Evolutionary conservation across 352 stramenopile species (phyloP).

Genomic region (Phytopythium litorale): DNA sequence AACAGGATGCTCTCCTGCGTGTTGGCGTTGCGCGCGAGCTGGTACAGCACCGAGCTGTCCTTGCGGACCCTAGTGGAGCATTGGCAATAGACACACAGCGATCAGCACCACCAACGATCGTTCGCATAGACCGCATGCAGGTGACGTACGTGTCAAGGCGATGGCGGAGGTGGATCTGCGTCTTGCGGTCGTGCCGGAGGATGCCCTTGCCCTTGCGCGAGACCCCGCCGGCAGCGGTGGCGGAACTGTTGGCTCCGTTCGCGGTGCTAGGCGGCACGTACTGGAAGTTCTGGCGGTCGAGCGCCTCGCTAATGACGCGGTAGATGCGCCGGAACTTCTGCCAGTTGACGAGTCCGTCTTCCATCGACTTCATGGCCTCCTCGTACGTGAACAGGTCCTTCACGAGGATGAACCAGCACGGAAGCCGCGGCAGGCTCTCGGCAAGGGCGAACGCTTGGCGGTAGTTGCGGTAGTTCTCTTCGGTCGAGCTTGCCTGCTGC

Average conservation of each 20-base stretch:
- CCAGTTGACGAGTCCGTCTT: conserved; percentile 84
- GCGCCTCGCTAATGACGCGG: conserved; percentile 69
- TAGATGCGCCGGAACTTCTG: conserved; percentile 85
- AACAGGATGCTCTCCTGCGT: conserved; percentile 88
- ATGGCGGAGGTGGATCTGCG: conserved; percentile 67
- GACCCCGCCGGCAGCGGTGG: conserved; percentile 23
- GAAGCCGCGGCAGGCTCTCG: conserved; percentile 70
- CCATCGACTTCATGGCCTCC: conserved; percentile 80
- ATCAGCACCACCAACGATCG: neutral
- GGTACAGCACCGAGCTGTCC: conserved; percentile 80
- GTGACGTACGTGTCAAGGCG: conserved; percentile 80
- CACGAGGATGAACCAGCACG: conserved; percentile 84
- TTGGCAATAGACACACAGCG: conserved; percentile 11
- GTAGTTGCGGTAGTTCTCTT: conserved; percentile 87
- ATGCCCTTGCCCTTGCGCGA: conserved; percentile 69
- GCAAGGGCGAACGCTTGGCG: conserved; percentile 74
- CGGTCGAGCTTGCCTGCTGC: conserved; percentile 72
- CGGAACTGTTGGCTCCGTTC: conserved; percentile 23
- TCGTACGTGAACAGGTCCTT: conserved; percentile 88
- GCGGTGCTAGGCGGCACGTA: conserved; percentile 39
- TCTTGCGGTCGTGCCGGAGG: conserved; percentile 70
- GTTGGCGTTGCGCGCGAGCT: conserved; percentile 82
- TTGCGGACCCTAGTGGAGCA: conserved; percentile 65
- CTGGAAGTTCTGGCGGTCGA: conserved; percentile 75
- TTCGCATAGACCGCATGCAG: neutral